These are phyloP conservation scores for Epithemia pelagica DNA, from an alignment of 108 stramenopile genomes.

Conservation along the genomic window DNA sequence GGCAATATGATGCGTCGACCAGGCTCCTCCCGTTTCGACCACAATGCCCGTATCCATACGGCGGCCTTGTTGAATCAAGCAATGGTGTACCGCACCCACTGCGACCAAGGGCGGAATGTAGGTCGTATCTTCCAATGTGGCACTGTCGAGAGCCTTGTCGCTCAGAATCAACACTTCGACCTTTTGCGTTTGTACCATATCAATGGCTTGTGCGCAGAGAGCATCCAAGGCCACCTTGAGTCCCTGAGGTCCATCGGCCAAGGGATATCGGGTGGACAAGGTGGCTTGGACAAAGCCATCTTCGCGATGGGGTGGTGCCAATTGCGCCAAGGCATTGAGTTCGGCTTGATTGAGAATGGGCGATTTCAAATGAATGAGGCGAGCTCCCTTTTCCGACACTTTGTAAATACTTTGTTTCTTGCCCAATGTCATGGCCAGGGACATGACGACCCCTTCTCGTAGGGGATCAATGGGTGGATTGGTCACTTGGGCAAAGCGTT, in stretches of 20 bases:
- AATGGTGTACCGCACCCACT: conserved; percentile 94
- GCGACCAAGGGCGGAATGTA: conserved; percentile 92
- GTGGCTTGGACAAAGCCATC: conserved; percentile 74
- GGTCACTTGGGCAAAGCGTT: conserved; percentile 95
- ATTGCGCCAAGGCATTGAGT: conserved; percentile 56
- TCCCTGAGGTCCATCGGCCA: conserved; percentile 75
- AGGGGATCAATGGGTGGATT: conserved; percentile 98
- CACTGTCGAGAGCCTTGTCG: conserved; percentile 63
- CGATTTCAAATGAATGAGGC: conserved; percentile 75
- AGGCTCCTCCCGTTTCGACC: conserved; percentile 88
- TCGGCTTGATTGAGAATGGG: conserved; percentile 71
- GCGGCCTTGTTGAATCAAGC: conserved; percentile 87
- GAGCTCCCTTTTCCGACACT: conserved; percentile 76
- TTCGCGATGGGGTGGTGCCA: conserved; percentile 42
- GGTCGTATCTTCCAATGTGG: conserved; percentile 50
- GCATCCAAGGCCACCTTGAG: conserved; percentile 77
- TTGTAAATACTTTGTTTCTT: conserved; percentile 92
- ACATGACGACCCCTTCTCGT: conserved; percentile 95
- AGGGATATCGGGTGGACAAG: conserved; percentile 79
- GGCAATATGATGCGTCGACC: conserved; percentile 94
- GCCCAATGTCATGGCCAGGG: conserved; percentile 90
- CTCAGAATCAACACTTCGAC: conserved; percentile 88
- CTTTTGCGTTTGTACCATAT: conserved; percentile 73
- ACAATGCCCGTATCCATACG: conserved; percentile 90
- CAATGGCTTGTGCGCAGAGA: conserved; percentile 79